Evolutionary conservation across 169 alveolate genomes (phyloP), one percentile per base, ranked within the genome.

Genomic region (Plasmodium vivax): DNA sequence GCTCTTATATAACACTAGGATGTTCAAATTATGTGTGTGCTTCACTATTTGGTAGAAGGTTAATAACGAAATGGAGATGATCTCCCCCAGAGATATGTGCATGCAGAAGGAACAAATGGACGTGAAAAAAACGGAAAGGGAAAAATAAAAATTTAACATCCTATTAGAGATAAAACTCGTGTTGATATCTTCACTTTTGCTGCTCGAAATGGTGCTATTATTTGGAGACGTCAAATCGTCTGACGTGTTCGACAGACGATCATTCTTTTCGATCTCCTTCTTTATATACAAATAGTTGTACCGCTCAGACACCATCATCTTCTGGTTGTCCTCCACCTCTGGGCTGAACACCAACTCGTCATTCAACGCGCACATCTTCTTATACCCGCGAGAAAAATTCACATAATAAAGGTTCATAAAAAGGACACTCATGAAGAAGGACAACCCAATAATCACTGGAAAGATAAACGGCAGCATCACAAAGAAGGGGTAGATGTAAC

Each of bases 101-200:
- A 90, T 45, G 62, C 73, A 54, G 30, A 71, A 41, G 12, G 94
- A 90, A 23, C 84, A 56, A 10, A 90, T 12, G 36, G 19, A 38
- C 0, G 91, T 41, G 74, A 90, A 90, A 58, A 90, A 80, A 10
- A 81, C 88, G 3, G 94, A 80, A 14, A 90, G 51, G n/a, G 14
- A 90, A 80, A 90, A 90, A 47, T 79, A 90, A 23, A 80, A 58
- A 19, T 90, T 90, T 71, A 90, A 62, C 68, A 90, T 3, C 38
- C 51, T 81, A 41, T 32, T 62, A 72, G 43, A 80, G 19, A 90
- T 72, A 79, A 90, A 90, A 19, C 77, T 81, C 0, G 94, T 80
- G 51, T 79, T 90, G 62, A 90, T 90, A 41, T 58, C 90, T 90
- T 90, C 94, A 90, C 94, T 90, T 58, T 90, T 90, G 12, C 91